phyloP scores from a whole-genome alignment of 768 basidiomycete species.

The Hericium erinaceus region DNA sequence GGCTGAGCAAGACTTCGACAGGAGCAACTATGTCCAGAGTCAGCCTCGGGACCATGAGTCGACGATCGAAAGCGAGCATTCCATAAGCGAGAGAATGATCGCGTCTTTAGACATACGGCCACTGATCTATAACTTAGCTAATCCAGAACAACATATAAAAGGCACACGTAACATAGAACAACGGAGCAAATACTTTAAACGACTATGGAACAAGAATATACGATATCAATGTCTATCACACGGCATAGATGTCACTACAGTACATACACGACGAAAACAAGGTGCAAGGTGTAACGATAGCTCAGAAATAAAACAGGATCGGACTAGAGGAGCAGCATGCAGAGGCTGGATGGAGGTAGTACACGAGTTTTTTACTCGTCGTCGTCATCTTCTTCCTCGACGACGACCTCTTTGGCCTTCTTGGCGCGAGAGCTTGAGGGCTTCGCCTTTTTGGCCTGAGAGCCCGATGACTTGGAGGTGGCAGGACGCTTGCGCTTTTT shows the following conservation, averaged over 20 bases:
- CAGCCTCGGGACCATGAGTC: not conserved
- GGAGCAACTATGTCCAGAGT: too few species aligned
- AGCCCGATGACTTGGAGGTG: not conserved
- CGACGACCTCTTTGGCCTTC: slow-evolving; percentile 38
- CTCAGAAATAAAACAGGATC: not conserved
- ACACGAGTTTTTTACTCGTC: not conserved
- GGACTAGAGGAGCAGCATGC: not conserved
- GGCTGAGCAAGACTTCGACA: too few species aligned
- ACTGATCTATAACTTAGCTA: too few species aligned
- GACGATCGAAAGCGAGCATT: not conserved
- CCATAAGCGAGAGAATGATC: not conserved
- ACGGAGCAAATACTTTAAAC: not conserved
- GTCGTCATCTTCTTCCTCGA: slow-evolving; percentile 34
- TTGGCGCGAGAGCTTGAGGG: slow-evolving; percentile 21
- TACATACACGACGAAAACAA: not conserved
- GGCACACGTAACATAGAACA: not conserved
- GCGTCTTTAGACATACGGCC: not conserved
- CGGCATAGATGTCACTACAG: not conserved
- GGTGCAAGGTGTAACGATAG: not conserved
- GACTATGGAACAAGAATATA: not conserved
- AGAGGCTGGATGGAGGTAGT: not conserved
- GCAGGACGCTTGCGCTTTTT: slow-evolving; percentile 56
- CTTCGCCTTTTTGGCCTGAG: slow-evolving; percentile 28
- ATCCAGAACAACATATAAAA: not conserved
- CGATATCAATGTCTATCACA: not conserved